These are phyloP conservation scores for Mallotus japonicus DNA, from an alignment of 441 rosid species.

Conservation along the genomic window DNA sequence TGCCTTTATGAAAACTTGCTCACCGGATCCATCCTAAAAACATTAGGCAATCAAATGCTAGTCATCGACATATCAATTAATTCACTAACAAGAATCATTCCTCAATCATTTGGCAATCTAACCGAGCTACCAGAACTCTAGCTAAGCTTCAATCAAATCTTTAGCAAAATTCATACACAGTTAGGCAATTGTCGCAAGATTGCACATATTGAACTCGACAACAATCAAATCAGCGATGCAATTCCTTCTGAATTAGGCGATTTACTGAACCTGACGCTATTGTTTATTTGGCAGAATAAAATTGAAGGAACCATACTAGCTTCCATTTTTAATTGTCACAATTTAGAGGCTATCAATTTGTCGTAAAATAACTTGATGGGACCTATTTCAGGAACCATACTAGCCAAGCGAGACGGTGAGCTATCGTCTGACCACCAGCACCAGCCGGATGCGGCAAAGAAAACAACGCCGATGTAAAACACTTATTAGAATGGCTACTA, in stretches of 20 bases:
- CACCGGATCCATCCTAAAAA: conserved; percentile 70
- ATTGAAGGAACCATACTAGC: conserved; percentile 59
- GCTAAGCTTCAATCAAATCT: conserved; percentile 74
- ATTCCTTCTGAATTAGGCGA: conserved; percentile 55
- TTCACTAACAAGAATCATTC: conserved; percentile 72
- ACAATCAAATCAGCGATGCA: conserved; percentile 62
- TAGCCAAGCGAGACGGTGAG: conserved; percentile 81
- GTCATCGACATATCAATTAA: conserved; percentile 71
- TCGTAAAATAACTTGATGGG: conserved; percentile 59
- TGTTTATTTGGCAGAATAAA: conserved; percentile 68
- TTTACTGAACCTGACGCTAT: conserved; percentile 47
- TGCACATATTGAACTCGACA: conserved; percentile 72
- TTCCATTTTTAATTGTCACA: conserved; percentile 52
- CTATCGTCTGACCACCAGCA: conserved; percentile 40
- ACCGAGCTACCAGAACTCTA: conserved; percentile 75
- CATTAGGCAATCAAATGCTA: conserved; percentile 61
- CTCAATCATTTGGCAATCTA: conserved; percentile 61
- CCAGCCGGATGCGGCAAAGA: conserved; percentile 7
- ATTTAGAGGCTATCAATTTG: conserved; percentile 55
- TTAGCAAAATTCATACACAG: conserved; percentile 66
- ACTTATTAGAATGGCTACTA: conserved; percentile 54
- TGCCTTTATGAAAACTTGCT: conserved; percentile 80
- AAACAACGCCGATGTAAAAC: conserved; percentile 46
- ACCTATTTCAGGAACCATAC: conserved; percentile 55
- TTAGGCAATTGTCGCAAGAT: conserved; percentile 58